Conservation (phyloP, 1,284 basidiomycete species). For the Mycena citricolor region DNA sequence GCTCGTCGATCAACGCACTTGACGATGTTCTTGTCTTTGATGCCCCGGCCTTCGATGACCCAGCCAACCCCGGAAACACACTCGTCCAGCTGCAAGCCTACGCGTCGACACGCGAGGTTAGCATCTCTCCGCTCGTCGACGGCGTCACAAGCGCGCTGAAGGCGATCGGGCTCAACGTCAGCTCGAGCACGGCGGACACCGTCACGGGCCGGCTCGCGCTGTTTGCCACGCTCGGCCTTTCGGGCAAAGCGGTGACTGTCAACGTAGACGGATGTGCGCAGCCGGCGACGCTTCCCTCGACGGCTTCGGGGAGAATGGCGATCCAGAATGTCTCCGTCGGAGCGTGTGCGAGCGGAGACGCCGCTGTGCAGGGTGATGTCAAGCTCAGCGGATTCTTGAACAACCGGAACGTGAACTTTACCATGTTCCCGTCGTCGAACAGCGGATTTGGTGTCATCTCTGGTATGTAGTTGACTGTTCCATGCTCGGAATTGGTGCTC, state of each 20-base stretch:
- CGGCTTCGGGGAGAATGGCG: constrained; percentile 34
- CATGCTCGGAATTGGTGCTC: not conserved
- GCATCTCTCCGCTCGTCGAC: constrained; percentile 25
- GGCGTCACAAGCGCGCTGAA: constrained; percentile 27
- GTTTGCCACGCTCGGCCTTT: constrained; percentile 34
- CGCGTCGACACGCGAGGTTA: constrained; percentile 34
- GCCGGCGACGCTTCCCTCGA: constrained; percentile 26
- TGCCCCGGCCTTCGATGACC: constrained; percentile 37
- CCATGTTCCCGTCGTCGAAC: constrained; percentile 35
- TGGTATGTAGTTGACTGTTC: constrained; percentile 27
- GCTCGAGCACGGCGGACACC: constrained; percentile 27
- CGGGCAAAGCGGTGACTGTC: constrained; percentile 32
- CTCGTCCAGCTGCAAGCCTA: constrained; percentile 35
- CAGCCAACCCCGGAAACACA: constrained; percentile 30
- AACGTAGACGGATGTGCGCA: constrained; percentile 33
- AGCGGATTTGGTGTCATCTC: constrained; percentile 43
- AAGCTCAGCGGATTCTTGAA: constrained; percentile 25
- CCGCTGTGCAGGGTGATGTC: constrained; percentile 27
- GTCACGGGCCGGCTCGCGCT: constrained; percentile 34
- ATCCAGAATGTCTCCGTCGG: constrained; percentile 34
- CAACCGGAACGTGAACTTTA: constrained; percentile 29
- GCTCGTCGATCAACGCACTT: constrained; percentile 21
- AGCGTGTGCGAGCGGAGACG: constrained; percentile 25
- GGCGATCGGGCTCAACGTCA: constrained; percentile 31
- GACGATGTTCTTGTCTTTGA: constrained; percentile 39